phyloP scores from a whole-genome alignment of 1,139 yeast genomes.

The Debaryomyces subglobosus region DNA sequence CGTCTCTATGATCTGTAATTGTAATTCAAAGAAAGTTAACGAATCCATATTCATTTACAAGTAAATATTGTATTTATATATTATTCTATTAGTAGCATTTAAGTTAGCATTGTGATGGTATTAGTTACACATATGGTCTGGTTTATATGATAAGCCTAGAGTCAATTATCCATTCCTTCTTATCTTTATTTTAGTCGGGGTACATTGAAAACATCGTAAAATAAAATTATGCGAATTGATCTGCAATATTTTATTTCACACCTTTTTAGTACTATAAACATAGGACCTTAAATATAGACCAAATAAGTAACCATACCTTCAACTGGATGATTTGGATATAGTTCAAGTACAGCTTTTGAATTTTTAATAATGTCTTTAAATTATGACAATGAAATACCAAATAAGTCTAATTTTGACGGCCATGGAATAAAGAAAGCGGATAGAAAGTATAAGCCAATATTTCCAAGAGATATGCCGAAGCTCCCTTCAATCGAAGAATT shows the following conservation, averaged over 20 bases:
- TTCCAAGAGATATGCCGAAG: constrained; percentile 14
- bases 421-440: neutral
- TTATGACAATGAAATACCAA: neutral
- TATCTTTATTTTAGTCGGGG: neutral
- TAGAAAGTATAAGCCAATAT: constrained; percentile 18
- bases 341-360: neutral
- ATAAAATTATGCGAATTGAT: constrained; percentile 5
- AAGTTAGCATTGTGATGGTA: too few relatives aligned
- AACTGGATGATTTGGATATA: neutral
- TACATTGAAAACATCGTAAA: neutral
- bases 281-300: neutral
- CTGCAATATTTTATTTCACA: neutral
- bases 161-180: neutral
- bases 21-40: too few relatives aligned
- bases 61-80: too few relatives aligned
- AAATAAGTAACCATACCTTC: neutral
- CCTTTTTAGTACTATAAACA: neutral
- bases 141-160: neutral
- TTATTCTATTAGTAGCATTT: too few relatives aligned
- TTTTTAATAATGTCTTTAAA: neutral
- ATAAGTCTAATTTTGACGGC: neutral
- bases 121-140: neutral
- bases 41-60: too few relatives aligned
- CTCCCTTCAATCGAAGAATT: constrained; percentile 45
- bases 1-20: too few relatives aligned